phyloP scores from a whole-genome alignment of 2,329 filamentous ascomycete genomes.

The Arthrobotrys megalospora region DNA sequence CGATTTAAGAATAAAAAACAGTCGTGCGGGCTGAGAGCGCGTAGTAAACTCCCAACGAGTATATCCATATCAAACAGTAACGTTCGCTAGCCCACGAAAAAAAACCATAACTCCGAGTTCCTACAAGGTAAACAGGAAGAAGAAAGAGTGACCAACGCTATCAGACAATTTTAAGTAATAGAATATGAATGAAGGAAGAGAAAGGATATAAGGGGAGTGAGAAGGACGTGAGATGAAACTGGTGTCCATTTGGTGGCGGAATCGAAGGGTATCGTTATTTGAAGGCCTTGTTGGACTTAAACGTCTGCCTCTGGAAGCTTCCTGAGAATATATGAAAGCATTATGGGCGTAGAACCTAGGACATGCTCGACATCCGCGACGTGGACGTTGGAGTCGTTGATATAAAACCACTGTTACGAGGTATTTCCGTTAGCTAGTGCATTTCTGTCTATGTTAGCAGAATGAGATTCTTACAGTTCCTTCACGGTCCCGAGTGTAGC shows the following conservation, averaged over 20 bases:
- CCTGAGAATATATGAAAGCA: slow-evolving; percentile 57
- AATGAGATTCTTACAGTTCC: slow-evolving; percentile 29
- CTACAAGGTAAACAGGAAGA: too few relatives aligned
- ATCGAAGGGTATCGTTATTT: not conserved
- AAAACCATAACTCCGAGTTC: too few relatives aligned
- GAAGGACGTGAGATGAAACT: not conserved
- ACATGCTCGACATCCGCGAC: slow-evolving; percentile 51
- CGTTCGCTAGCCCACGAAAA: too few relatives aligned
- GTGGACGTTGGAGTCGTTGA: slow-evolving; percentile 50
- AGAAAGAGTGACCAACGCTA: too few relatives aligned
- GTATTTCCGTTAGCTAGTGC: not conserved
- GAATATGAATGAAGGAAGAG: not conserved
- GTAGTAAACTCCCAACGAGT: too few relatives aligned
- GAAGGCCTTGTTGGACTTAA: not conserved
- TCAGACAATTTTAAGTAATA: too few relatives aligned
- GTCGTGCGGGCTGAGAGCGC: too few relatives aligned
- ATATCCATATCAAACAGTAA: too few relatives aligned
- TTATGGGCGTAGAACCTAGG: slow-evolving; percentile 52
- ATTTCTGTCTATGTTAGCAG: not conserved
- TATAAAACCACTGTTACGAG: slow-evolving; percentile 52
- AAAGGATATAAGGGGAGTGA: not conserved
- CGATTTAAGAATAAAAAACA: too few relatives aligned
- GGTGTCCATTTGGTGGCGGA: not conserved
- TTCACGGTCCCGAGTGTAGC: slow-evolving; percentile 56
- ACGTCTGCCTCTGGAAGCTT: slow-evolving; percentile 49